These are phyloP conservation scores for Croton laevigatus DNA, from an alignment of 441 rosid genomes.

Conservation along the genomic window DNA sequence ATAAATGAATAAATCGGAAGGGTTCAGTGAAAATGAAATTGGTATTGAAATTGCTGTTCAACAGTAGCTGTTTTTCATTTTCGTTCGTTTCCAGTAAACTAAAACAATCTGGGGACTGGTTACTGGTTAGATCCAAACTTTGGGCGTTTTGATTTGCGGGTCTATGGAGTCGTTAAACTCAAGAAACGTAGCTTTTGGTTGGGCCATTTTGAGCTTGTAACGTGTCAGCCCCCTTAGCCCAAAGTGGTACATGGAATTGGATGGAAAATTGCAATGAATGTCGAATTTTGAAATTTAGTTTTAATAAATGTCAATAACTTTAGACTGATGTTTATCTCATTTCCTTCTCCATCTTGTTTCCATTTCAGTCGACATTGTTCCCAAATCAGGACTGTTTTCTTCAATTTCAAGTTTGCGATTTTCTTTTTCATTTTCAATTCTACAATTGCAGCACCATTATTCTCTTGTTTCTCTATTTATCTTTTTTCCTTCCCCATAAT, in stretches of 20 bases:
- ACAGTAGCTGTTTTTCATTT: neutral
- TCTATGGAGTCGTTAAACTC: neutral
- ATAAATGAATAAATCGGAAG: slow-evolving; percentile 13
- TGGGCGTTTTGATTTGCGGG: neutral
- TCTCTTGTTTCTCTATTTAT: too few species aligned
- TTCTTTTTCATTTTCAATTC: too few species aligned
- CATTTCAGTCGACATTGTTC: too few species aligned
- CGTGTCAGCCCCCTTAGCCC: neutral
- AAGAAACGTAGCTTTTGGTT: neutral
- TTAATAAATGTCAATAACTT: too few species aligned
- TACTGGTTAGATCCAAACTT: neutral
- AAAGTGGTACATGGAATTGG: neutral
- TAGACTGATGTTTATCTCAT: too few species aligned
- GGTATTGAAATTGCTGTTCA: slow-evolving; percentile 23
- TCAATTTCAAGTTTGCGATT: too few species aligned
- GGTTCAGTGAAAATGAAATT: neutral
- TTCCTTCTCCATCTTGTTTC: too few species aligned
- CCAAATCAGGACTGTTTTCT: too few species aligned
- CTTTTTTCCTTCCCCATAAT: too few species aligned
- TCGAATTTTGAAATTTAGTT: too few species aligned
- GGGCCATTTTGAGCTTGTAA: neutral
- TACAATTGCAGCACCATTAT: too few species aligned
- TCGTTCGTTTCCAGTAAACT: neutral
- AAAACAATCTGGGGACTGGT: neutral
- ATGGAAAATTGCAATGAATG: too few species aligned